A percentile compares a stretch with the other conserved stretches of the same genome.
These are phyloP conservation scores for Fusarium algeriense DNA, from an alignment of 2,329 filamentous ascomycete genomes.

Conservation along the genomic window DNA sequence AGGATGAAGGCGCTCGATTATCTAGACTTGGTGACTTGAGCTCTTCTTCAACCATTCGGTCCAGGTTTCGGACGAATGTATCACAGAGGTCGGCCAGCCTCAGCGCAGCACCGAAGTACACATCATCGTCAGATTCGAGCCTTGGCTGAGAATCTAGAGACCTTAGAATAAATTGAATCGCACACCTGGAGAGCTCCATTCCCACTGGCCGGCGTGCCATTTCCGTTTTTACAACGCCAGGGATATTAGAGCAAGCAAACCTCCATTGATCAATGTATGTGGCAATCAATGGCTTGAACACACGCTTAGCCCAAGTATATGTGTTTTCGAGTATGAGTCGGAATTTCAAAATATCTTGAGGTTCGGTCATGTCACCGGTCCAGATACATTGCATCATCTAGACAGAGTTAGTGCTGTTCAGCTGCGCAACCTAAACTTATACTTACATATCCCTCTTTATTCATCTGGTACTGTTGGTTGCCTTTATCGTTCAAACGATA, in stretches of 20 bases:
- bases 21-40: rapidly evolving
- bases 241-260: neutral
- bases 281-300: neutral
- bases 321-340: constrained; percentile 38
- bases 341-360: constrained; percentile 20
- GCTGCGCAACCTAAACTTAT: rapidly evolving
- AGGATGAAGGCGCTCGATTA: too few relatives aligned
- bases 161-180: neutral
- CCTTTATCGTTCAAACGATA: neutral
- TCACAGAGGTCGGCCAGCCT: neutral
- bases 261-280: neutral
- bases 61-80: neutral
- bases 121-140: neutral
- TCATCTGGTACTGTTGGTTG: neutral
- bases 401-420: rapidly evolving
- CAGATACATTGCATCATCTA: constrained; percentile 7
- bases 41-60: neutral
- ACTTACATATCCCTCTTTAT: neutral
- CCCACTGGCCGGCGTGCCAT: neutral
- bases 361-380: constrained; percentile 28
- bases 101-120: neutral
- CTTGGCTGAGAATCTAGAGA: neutral
- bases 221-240: rapidly evolving
- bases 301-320: constrained; percentile 35
- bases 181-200: neutral